Conservation (phyloP, 805 yeast species). For the Nakazawaea holstii region DNA sequence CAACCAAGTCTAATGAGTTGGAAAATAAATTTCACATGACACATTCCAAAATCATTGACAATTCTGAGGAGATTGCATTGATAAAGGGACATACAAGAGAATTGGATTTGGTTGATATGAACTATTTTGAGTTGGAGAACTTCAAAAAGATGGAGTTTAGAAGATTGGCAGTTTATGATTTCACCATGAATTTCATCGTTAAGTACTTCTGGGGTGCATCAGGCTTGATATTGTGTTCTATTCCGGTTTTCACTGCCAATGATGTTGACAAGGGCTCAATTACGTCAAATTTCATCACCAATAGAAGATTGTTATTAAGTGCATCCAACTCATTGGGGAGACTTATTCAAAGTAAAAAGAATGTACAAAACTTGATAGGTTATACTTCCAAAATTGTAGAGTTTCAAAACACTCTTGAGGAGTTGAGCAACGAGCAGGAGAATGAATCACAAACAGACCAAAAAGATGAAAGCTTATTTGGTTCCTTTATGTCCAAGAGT, state of each 20-base stretch:
- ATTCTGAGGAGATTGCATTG: slow-evolving; percentile 83
- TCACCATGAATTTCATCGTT: slow-evolving; percentile 82
- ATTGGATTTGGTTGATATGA: slow-evolving; percentile 66
- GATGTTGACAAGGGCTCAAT: slow-evolving; percentile 22
- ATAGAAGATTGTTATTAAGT: slow-evolving; percentile 74
- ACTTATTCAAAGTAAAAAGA: slow-evolving; percentile 78
- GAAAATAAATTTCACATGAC: slow-evolving; percentile 82
- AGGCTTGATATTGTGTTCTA: slow-evolving; percentile 80
- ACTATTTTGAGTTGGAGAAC: slow-evolving; percentile 75
- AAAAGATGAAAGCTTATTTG: not conserved
- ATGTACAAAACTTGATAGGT: slow-evolving; percentile 77
- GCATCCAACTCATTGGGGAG: slow-evolving; percentile 88
- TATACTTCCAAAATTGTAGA: slow-evolving; percentile 71
- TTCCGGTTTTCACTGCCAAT: slow-evolving; percentile 67
- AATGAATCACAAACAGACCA: slow-evolving; percentile 14
- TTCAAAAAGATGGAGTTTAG: slow-evolving; percentile 73
- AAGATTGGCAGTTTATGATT: slow-evolving; percentile 69
- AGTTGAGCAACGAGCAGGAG: slow-evolving; percentile 31
- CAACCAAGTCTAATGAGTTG: slow-evolving; percentile 67
- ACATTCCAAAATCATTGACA: slow-evolving; percentile 75
- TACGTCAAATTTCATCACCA: slow-evolving; percentile 84
- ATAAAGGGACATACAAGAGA: slow-evolving; percentile 79
- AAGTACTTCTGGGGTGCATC: slow-evolving; percentile 96
- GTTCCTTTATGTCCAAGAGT: slow-evolving; percentile 3
- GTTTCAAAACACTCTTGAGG: slow-evolving; percentile 58